Percentiles rank a stretch among this genome's conserved stretches.
Evolutionary conservation across 192 early-diverging fungal genomes (phyloP).

Genomic region (Chytriomyces confervae): DNA sequence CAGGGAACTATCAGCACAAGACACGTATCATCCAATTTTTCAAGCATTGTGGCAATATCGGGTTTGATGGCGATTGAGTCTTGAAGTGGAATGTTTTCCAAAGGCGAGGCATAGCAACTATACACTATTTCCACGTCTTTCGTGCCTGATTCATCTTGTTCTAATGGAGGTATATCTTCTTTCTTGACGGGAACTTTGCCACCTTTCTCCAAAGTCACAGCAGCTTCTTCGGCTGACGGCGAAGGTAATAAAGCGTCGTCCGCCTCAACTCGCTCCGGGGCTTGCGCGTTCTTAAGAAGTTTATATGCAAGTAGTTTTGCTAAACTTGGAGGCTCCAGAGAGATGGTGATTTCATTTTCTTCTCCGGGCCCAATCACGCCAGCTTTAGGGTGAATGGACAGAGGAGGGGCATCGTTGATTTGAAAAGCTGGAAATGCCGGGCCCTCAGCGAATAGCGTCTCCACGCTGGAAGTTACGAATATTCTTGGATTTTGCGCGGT

Average conservation of each 20-base stretch:
- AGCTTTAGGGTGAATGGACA: constrained; percentile 22
- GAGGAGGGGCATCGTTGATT: constrained; percentile 14
- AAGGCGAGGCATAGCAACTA: too few species aligned
- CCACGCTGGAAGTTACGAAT: constrained; percentile 7
- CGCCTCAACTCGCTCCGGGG: background rate
- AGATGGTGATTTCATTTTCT: constrained; percentile 2
- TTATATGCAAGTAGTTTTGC: constrained; percentile 17
- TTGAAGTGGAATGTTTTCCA: too few species aligned
- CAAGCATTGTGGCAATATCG: background rate
- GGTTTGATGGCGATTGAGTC: background rate
- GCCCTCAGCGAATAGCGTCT: background rate
- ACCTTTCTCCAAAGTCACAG: background rate
- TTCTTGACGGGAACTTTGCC: background rate
- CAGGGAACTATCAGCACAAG: constrained; percentile 33
- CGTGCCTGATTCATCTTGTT: constrained; percentile 3
- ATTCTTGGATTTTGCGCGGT: constrained; percentile 18
- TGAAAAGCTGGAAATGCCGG: background rate
- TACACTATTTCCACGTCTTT: background rate
- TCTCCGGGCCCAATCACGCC: constrained; percentile 34
- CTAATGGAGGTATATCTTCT: background rate
- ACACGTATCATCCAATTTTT: constrained; percentile 30
- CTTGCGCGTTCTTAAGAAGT: background rate
- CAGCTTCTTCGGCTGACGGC: background rate
- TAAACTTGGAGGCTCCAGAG: constrained; percentile 4
- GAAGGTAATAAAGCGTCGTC: background rate